Percentiles rank a stretch among this genome's conserved stretches.
Conservation (phyloP, 805 yeast genomes). For the Pichia heedii region DNA sequence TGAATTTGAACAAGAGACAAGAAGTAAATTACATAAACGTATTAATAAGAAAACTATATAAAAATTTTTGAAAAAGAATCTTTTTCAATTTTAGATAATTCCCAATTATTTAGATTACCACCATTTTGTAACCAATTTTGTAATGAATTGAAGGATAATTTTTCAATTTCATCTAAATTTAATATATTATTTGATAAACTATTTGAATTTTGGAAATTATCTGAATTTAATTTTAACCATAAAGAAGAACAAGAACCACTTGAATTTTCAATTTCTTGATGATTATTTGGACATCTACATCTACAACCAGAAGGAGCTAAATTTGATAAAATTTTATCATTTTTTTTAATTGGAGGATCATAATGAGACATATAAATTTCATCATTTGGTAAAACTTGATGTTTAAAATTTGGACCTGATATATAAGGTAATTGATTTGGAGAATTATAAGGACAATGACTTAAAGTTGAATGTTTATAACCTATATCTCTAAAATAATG, state of each 20-base stretch:
- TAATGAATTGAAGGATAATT: conserved; percentile 16
- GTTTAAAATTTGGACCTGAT: conserved; percentile 27
- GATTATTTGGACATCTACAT: conserved; percentile 63
- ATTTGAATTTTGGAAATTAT: conserved; percentile 13
- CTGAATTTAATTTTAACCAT: conserved; percentile 35
- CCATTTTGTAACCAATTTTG: conserved; percentile 14
- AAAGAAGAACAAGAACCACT: conserved; percentile 41
- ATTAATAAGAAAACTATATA: background rate
- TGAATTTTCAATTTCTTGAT: conserved; percentile 48
- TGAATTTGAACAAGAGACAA: background rate
- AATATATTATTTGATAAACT: conserved; percentile 8
- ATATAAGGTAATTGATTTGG: conserved; percentile 41
- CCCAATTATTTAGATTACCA: conserved; percentile 21
- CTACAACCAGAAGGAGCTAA: conserved; percentile 83
- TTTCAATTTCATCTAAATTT: conserved; percentile 26
- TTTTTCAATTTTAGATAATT: conserved; percentile 16
- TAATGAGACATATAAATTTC: conserved; percentile 30
- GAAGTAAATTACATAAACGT: background rate
- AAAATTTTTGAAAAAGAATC: conserved; percentile 1
- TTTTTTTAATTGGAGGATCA: conserved; percentile 16
- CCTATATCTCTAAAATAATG: conserved; percentile 94
- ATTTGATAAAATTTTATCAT: conserved; percentile 20
- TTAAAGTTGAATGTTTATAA: conserved; percentile 69
- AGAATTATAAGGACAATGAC: conserved; percentile 75
- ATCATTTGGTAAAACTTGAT: conserved; percentile 25